Conservation (phyloP, 2,329 filamentous ascomycete species). For the Aspergillus ruber region DNA sequence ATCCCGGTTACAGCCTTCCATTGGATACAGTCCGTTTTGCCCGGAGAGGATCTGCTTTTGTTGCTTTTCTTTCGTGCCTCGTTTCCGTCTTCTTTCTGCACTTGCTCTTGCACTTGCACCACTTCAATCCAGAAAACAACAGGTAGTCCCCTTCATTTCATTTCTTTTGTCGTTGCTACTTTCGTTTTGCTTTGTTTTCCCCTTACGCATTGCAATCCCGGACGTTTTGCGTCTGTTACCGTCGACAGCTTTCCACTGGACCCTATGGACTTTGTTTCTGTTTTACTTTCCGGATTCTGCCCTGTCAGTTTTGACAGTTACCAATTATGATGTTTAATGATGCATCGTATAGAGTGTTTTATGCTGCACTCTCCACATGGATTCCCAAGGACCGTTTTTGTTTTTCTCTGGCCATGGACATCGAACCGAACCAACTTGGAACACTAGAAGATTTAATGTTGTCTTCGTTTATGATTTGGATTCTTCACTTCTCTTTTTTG, state of each 20-base stretch:
- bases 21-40: slow-evolving; percentile 23
- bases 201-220: slow-evolving; percentile 6
- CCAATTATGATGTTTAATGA: slow-evolving; percentile 20
- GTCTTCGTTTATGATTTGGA: not conserved
- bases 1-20: slow-evolving; percentile 7
- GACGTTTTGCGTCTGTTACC: slow-evolving; percentile 10
- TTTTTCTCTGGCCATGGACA: not conserved
- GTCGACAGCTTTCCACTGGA: not conserved
- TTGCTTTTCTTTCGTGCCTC: slow-evolving; percentile 5
- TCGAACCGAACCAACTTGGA: not conserved
- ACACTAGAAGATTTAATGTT: not conserved
- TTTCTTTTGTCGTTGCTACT: slow-evolving; percentile 21
- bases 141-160: slow-evolving; percentile 37
- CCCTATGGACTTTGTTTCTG: not conserved
- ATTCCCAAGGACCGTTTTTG: slow-evolving; percentile 14
- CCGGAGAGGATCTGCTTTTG: slow-evolving; percentile 28
- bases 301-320: slow-evolving; percentile 14
- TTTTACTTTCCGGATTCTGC: slow-evolving; percentile 4
- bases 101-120: slow-evolving; percentile 23
- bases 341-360: slow-evolving; percentile 25
- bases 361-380: slow-evolving; percentile 29
- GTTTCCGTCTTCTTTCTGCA: slow-evolving; percentile 13
- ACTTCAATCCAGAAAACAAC: slow-evolving; percentile 24
- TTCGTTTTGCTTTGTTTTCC: slow-evolving; percentile 14
- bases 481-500: too few species aligned